Conservation (phyloP, 1,284 basidiomycete species). For the Cystobasidiaceae sp. region DNA sequence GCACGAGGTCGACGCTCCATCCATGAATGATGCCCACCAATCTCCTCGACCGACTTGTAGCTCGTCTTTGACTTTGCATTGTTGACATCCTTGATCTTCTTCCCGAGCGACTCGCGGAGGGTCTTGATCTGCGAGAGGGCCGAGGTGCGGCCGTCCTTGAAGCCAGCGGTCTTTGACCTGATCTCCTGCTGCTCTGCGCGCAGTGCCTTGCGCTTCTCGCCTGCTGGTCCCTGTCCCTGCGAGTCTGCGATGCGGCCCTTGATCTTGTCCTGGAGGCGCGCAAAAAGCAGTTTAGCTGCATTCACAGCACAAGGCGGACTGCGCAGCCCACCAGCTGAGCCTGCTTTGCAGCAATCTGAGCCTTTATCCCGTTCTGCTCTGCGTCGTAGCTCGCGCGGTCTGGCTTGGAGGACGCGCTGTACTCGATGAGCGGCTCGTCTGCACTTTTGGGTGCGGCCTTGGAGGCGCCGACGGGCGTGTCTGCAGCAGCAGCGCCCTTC, state of each 20-base stretch:
- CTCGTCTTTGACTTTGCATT: conserved; percentile 70
- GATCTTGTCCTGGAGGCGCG: background rate
- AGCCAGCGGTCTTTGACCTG: conserved; percentile 71
- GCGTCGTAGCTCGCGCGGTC: conserved; percentile 73
- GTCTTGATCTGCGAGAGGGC: conserved; percentile 75
- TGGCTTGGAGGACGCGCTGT: conserved; percentile 53
- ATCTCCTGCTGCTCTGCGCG: conserved; percentile 76
- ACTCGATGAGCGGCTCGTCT: conserved; percentile 11
- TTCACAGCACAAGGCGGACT: no score
- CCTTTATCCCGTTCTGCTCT: conserved; percentile 75
- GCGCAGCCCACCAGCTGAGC: conserved; percentile 65
- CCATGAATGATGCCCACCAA: no score
- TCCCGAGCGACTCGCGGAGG: conserved; percentile 71
- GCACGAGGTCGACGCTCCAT: background rate
- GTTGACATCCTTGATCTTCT: conserved; percentile 90
- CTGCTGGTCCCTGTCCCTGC: conserved; percentile 48
- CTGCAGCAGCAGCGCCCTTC: conserved; percentile 6
- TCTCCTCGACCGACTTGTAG: conserved; percentile 81
- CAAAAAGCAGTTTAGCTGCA: background rate
- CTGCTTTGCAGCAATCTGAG: conserved; percentile 75
- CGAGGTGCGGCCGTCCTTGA: conserved; percentile 70
- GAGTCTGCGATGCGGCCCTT: conserved; percentile 1
- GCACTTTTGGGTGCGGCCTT: no score
- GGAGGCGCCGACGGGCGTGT: background rate
- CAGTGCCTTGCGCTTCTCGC: conserved; percentile 68